These are phyloP conservation scores for Penicillium chermesinum DNA, from an alignment of 495 filamentous ascomycete genomes.

Conservation along the genomic window DNA sequence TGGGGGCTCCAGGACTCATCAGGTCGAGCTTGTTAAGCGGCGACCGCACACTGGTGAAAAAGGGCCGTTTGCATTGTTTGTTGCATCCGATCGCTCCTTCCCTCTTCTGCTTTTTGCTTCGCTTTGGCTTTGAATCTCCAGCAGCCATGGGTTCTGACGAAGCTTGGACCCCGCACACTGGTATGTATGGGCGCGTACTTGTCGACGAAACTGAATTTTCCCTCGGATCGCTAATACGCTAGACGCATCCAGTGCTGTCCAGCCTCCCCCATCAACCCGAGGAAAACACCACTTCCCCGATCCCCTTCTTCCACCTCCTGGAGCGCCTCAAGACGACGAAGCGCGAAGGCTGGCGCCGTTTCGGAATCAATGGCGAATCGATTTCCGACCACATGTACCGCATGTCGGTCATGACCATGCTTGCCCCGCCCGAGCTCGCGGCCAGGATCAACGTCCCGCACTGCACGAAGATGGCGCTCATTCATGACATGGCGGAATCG, in stretches of 20 bases:
- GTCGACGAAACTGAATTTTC: too few species aligned
- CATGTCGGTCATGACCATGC: conserved; percentile 94
- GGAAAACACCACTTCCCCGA: conserved; percentile 62
- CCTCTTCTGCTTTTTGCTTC: neutral
- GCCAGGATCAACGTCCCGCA: conserved; percentile 65
- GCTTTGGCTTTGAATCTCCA: neutral
- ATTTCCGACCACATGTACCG: conserved; percentile 99
- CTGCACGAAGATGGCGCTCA: conserved; percentile 87
- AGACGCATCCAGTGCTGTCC: conserved; percentile 32
- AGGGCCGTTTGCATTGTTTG: neutral
- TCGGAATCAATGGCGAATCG: conserved; percentile 74
- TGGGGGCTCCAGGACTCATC: too few species aligned
- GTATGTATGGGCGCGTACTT: conserved; percentile 5
- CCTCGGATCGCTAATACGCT: too few species aligned
- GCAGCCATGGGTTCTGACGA: conserved; percentile 24
- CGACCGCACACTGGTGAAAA: neutral
- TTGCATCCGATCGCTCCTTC: neutral
- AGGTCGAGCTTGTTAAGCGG: conserved; percentile 16
- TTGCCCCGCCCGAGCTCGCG: conserved; percentile 74
- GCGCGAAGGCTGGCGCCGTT: conserved; percentile 91
- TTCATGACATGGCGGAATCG: conserved; percentile 96
- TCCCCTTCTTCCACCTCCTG: conserved; percentile 91
- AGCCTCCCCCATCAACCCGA: conserved; percentile 47
- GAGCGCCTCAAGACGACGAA: conserved; percentile 91
- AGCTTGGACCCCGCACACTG: conserved; percentile 18